These are phyloP conservation scores for Raddia guianensis DNA, from an alignment of 176 grass and related monocot species.

Conservation along the genomic window DNA sequence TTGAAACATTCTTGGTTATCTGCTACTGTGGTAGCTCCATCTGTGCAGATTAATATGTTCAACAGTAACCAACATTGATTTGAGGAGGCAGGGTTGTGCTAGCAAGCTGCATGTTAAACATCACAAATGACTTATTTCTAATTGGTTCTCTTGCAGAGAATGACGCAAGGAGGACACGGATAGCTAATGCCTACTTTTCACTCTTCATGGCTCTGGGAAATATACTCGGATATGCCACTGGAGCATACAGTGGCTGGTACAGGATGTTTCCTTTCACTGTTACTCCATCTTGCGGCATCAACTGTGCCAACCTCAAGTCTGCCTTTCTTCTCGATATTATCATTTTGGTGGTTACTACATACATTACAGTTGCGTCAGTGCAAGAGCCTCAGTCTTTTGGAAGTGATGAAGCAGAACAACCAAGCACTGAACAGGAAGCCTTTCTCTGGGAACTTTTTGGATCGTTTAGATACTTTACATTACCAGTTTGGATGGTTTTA, in stretches of 20 bases:
- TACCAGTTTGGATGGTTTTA: constrained; percentile 85
- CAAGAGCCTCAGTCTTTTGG: constrained; percentile 52
- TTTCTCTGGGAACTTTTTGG: constrained; percentile 93
- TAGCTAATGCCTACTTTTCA: constrained; percentile 98
- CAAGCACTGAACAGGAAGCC: constrained; percentile 61
- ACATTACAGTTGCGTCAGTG: constrained; percentile 61
- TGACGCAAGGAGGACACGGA: constrained; percentile 75
- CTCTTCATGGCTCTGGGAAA: constrained; percentile 97
- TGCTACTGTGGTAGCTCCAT: neutral
- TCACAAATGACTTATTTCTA: neutral
- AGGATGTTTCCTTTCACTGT: constrained; percentile 80
- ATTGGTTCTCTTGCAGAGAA: constrained; percentile 65
- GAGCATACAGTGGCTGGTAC: constrained; percentile 81
- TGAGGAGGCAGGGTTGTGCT: neutral
- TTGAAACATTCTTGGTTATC: neutral
- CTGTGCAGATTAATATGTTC: neutral
- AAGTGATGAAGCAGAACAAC: constrained; percentile 44
- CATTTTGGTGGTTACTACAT: constrained; percentile 67
- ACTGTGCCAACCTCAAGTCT: constrained; percentile 91
- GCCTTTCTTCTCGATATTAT: constrained; percentile 85
- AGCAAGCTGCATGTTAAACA: neutral
- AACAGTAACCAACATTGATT: neutral
- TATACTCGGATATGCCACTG: constrained; percentile 85
- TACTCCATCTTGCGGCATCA: constrained; percentile 66
- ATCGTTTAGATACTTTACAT: constrained; percentile 80